Evolutionary conservation across 306 rosid species (phyloP).

Genomic region (Vigna trinervia): DNA sequence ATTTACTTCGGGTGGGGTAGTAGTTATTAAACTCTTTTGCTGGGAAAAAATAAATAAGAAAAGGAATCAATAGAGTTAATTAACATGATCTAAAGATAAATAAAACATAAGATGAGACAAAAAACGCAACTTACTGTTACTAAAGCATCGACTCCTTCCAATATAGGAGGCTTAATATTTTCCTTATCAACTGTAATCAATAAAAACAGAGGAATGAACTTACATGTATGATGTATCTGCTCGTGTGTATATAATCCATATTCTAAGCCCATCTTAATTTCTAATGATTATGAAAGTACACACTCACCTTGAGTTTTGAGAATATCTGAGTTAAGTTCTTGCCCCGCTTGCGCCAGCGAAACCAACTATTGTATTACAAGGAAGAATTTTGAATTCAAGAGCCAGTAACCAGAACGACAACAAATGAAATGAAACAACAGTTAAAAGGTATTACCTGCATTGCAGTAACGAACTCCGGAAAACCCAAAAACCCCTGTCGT

Average conservation of each 20-base stretch:
- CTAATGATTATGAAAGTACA: neutral
- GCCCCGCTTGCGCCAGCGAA: slow-evolving; percentile 81
- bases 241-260: neutral
- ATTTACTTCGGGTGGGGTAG: slow-evolving; percentile 48
- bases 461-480: slow-evolving; percentile 74
- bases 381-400: neutral
- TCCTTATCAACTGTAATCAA: slow-evolving; percentile 64
- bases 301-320: slow-evolving; percentile 69
- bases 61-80: neutral
- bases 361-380: slow-evolving; percentile 57
- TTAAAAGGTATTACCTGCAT: slow-evolving; percentile 68
- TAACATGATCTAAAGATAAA: neutral
- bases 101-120: slow-evolving; percentile 12
- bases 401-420: neutral
- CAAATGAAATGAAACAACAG: neutral
- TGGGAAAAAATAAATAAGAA: slow-evolving; percentile 37
- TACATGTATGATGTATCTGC: neutral
- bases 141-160: slow-evolving; percentile 79
- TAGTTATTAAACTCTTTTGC: slow-evolving; percentile 57
- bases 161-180: slow-evolving; percentile 68
- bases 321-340: slow-evolving; percentile 63
- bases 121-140: slow-evolving; percentile 58
- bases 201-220: neutral
- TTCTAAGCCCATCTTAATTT: neutral
- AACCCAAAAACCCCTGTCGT: slow-evolving; percentile 75